Conservation (phyloP, 2,329 filamentous ascomycete genomes). For the Elsinoe perseae region DNA sequence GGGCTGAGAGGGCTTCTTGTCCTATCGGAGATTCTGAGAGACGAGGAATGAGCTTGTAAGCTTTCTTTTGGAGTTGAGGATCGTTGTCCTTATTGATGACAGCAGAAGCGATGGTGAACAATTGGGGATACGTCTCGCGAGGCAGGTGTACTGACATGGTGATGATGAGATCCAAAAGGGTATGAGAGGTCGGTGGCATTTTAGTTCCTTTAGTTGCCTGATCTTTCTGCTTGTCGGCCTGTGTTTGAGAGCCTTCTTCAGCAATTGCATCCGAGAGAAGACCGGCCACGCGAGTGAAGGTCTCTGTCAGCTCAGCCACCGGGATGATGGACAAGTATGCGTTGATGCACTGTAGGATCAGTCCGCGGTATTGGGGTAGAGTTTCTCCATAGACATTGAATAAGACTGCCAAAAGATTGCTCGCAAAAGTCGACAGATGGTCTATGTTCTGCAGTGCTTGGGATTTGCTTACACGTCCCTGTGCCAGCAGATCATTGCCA, state of each 20-base stretch:
- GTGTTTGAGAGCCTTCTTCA: constrained; percentile 53
- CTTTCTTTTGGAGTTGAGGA: constrained; percentile 95
- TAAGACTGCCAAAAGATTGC: constrained; percentile 88
- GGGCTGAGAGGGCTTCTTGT: constrained; percentile 64
- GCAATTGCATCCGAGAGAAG: constrained; percentile 70
- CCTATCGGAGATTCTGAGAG: constrained; percentile 75
- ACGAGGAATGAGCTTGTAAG: constrained; percentile 93
- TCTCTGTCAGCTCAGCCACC: constrained; percentile 66
- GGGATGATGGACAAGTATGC: constrained; percentile 72
- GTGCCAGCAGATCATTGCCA: constrained; percentile 64
- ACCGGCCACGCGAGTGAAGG: constrained; percentile 76
- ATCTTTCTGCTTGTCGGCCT: constrained; percentile 51
- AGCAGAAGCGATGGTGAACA: constrained; percentile 80
- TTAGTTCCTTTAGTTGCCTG: constrained; percentile 42
- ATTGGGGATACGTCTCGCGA: constrained; percentile 69
- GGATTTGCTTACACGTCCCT: constrained; percentile 67
- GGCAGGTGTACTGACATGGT: constrained; percentile 93
- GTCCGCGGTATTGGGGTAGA: constrained; percentile 80
- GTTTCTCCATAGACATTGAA: constrained; percentile 99
- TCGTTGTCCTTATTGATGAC: constrained; percentile 77
- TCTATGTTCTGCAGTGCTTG: constrained; percentile 70
- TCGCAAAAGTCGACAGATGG: constrained; percentile 71
- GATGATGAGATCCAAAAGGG: constrained; percentile 92
- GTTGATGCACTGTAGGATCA: constrained; percentile 90
- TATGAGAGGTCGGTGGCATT: constrained; percentile 89